These are phyloP conservation scores for Stephania cephalantha DNA, from an alignment of 164 flowering plant genomes.

Conservation along the genomic window DNA sequence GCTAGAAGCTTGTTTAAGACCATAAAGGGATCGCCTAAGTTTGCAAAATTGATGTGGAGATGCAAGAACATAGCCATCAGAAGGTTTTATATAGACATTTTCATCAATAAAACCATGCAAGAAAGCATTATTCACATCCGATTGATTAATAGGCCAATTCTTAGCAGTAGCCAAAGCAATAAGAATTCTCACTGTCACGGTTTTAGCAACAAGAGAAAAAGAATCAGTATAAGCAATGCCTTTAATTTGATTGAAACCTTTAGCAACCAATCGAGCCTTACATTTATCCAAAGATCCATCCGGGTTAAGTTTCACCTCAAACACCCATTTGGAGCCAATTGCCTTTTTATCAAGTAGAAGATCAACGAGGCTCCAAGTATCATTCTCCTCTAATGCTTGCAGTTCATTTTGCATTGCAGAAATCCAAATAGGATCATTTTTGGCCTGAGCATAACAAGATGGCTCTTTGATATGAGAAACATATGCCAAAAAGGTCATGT, in stretches of 20 bases:
- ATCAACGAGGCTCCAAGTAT: neutral
- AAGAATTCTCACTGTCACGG: slow-evolving; percentile 1
- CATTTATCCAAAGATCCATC: no score
- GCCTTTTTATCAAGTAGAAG: neutral
- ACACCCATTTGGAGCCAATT: neutral
- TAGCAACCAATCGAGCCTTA: no score
- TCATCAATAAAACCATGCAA: neutral
- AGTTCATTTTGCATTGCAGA: neutral
- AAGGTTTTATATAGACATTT: neutral
- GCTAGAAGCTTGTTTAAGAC: slow-evolving; percentile 8
- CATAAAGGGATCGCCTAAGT: neutral
- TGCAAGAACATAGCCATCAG: neutral
- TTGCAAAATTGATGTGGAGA: neutral
- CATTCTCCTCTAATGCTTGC: neutral
- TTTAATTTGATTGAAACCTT: no score
- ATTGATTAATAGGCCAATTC: neutral
- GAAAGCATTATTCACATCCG: no score
- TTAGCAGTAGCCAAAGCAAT: neutral
- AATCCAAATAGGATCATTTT: no score
- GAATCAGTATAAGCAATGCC: no score
- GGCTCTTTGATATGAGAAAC: neutral
- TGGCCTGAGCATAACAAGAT: no score
- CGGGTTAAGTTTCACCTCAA: no score
- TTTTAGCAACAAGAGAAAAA: no score
- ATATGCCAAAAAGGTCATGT: neutral